Conservation (phyloP, 768 basidiomycete genomes). For the Mrakia frigida region DNA sequence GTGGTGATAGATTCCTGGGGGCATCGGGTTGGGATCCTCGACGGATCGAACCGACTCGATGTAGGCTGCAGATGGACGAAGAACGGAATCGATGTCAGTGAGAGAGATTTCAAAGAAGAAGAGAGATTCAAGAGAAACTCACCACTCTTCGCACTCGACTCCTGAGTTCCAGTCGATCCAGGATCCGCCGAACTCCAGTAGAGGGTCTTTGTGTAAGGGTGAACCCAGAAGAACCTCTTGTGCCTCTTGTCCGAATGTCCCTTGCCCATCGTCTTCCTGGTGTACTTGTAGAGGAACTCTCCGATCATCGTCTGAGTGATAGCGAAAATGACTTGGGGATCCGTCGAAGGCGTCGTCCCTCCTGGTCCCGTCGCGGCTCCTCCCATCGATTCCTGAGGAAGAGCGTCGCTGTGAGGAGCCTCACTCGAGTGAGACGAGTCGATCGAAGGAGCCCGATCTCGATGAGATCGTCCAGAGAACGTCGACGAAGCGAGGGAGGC, state of each 20-base stretch:
- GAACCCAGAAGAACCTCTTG: constrained; percentile 98
- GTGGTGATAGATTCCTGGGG: constrained; percentile 85
- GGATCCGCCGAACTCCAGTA: constrained; percentile 97
- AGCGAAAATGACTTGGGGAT: constrained; percentile 85
- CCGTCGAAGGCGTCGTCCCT: constrained; percentile 56
- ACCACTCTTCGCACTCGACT: constrained; percentile 97
- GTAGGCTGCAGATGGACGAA: constrained; percentile 57
- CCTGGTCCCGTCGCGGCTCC: constrained; percentile 20
- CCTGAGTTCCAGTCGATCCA: constrained; percentile 65
- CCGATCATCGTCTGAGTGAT: constrained; percentile 99
- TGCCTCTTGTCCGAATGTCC: constrained; percentile 86
- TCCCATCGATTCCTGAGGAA: constrained; percentile 23
- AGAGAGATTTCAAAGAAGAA: constrained; percentile 14
- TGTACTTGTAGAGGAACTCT: constrained; percentile 97
- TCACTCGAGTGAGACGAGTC: constrained; percentile 37
- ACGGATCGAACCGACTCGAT: constrained; percentile 87
- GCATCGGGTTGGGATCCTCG: constrained; percentile 93
- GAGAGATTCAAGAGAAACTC: constrained; percentile 49
- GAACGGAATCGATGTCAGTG: not conserved
- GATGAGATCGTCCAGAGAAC: not conserved
- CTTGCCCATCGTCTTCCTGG: constrained; percentile 78
- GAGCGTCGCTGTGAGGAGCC: constrained; percentile 23
- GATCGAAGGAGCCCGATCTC: constrained; percentile 20
- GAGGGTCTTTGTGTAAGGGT: constrained; percentile 94
- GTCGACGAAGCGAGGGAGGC: constrained; percentile 11